Base-by-base conservation (phyloP, 73 alveolate species). In the Paramecium sonneborni region DNA sequence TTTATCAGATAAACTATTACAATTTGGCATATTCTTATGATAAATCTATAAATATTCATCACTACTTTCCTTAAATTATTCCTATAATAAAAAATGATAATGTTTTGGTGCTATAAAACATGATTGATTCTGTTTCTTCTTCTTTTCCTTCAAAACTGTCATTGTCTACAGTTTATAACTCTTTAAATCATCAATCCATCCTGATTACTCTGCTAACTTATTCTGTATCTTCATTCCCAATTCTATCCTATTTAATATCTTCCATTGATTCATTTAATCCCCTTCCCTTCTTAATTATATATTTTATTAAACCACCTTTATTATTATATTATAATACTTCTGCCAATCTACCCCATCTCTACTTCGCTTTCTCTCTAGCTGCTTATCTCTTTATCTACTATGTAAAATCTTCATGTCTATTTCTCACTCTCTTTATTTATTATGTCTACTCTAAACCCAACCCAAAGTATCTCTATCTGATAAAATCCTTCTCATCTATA, bases 81-180 rank as follows among this genome's bases (percentile, higher is more conserved):
- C 84, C 8, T 62, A 12, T 24, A 62, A 62, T 30, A 14, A 24
- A 62, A 62, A 62, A 11, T 62, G 28, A 62, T 62, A 62, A 62
- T 62, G 84, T 24, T 62, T 62, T 30, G 84, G 84, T 62, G 84
- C 12, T 30, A 62, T 62, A 32, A 62, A 62, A 32, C 84, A 62
- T 30, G 84, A 62, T 32, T 62, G 24, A 62, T 32, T 62, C 26
- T 62, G 24, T 62, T 62, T 62, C 39, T 30, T 26, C 44, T 26
- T 62, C 24, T 62, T 62, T 24, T 62, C 84, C 10, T 62, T 62
- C 24, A 62, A 62, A 0, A 62, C 44, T 24, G 39, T 5, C 84
- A 62, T 62, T 1, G 84, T 62, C 9, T 32, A 30, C 26, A 62
- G 24, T 62, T 62, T 62, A 32, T 62, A 26, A 62, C 44, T 62